A percentile compares a stretch with the other conserved stretches of the same genome.
Evolutionary conservation across 768 basidiomycete genomes (phyloP).

Genomic region (Xerocomellus dryophilus): DNA sequence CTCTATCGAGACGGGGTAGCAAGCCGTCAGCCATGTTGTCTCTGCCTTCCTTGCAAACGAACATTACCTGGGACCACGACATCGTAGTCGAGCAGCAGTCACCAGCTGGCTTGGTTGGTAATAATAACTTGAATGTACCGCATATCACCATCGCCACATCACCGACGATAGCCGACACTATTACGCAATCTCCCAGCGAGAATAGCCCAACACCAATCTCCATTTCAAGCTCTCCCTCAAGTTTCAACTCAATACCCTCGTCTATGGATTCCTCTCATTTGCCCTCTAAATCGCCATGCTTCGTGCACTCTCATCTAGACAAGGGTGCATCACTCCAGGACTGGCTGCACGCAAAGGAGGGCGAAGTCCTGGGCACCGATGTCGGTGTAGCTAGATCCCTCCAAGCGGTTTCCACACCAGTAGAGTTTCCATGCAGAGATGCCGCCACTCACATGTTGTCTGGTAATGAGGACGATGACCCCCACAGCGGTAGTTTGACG

Average conservation of each 20-base stretch:
- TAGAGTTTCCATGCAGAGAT: conserved; percentile 19
- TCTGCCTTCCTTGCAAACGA: conserved; percentile 32
- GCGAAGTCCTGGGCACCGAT: conserved; percentile 29
- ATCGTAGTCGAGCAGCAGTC: conserved; percentile 37
- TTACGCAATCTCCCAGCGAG: conserved; percentile 10
- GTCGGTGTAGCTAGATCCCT: conserved; percentile 53
- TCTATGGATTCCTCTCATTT: conserved; percentile 25
- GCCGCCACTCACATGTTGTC: conserved; percentile 16
- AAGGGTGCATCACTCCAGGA: conserved; percentile 74
- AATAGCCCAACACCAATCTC: conserved; percentile 15
- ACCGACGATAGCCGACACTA: conserved; percentile 18
- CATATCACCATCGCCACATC: conserved; percentile 11
- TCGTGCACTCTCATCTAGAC: conserved; percentile 90
- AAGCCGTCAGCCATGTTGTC: conserved; percentile 29
- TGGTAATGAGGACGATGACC: conserved; percentile 55
- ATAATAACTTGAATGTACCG: conserved; percentile 12
- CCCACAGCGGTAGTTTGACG: conserved; percentile 75
- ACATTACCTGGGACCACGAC: conserved; percentile 34
- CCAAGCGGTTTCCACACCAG: conserved; percentile 6
- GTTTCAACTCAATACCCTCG: conserved; percentile 24
- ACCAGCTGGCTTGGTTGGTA: conserved; percentile 17
- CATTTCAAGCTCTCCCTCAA: conserved; percentile 31
- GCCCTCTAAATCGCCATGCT: conserved; percentile 69
- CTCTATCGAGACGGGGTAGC: conserved; percentile 36
- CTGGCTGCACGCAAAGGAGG: conserved; percentile 52